Evolutionary conservation across 805 yeast genomes (phyloP), one percentile per base, ranked within the genome.

Genomic region (Huiozyma naganishii): DNA sequence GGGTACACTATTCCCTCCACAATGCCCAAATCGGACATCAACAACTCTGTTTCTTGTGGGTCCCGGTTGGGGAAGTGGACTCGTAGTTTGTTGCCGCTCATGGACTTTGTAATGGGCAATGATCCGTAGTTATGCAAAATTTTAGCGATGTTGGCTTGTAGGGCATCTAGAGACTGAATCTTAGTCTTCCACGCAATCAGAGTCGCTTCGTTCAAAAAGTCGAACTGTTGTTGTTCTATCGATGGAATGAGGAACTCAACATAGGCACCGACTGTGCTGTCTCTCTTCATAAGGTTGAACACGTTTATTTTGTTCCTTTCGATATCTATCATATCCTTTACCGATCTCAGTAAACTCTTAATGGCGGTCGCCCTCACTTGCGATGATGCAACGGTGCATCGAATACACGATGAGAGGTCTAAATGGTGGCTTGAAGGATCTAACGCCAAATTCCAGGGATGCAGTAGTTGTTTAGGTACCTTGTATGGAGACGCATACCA

Each of bases 61-160:
- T 82, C 86, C 46, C 82, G 71, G 57, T 82, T 83, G 32, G 90
- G 87, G 64, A 86, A 84, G 57, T 75, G 80, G 10, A 80, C 75
- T 50, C 80, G 65, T 41, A 78, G 27, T 29, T 36, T 41, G 10
- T 10, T 61, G 32, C 13, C 64, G 9, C 64, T 57, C 34, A 62
- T 54, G 39, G 68, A 68, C 43, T 74, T 62, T 39, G 77, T 68
- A 43, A 82, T 66, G 7, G 84, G 87, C 49, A 79, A 73, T 48
- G 79, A 77, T 2, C 92, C 92, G 45, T 80, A 74, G 3, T 59
- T 52, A 29, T 77, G 74, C 46, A 77, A 66, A 34, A 77, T 66
- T 37, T 57, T 55, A 36, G 63, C 52, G 40, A 77, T 63, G 12
- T 29, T 32, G n/a, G 23, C 27, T 29, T 41, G 28, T 23, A 41